Conservation (phyloP, 2,329 filamentous ascomycete species). For the Diaporthe citri region DNA sequence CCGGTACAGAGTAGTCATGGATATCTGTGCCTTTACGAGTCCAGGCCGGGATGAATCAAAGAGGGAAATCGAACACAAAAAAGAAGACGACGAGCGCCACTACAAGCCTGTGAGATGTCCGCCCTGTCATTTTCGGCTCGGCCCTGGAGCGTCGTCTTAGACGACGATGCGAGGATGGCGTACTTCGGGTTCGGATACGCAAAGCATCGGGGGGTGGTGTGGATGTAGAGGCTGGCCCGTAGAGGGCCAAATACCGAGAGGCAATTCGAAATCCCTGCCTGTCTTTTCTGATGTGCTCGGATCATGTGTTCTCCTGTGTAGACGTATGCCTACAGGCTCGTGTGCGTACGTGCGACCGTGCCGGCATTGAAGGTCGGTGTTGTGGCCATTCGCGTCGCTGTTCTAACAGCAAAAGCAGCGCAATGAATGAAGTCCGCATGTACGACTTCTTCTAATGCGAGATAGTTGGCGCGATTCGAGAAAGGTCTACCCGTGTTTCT, state of each 20-base stretch:
- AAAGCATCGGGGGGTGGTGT: constrained; percentile 25
- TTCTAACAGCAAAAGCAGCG: background rate
- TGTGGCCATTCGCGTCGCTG: background rate
- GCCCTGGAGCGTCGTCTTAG: background rate
- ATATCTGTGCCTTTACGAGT: constrained; percentile 49
- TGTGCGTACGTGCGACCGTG: background rate
- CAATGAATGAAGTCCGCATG: background rate
- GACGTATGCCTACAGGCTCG: background rate
- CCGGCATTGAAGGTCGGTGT: background rate
- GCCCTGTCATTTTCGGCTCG: constrained; percentile 10
- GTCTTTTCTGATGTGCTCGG: background rate
- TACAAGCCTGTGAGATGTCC: constrained; percentile 39
- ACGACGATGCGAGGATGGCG: constrained; percentile 26
- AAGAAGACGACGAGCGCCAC: constrained; percentile 34
- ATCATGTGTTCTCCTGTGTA: background rate
- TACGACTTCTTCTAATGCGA: background rate
- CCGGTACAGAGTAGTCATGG: constrained; percentile 54
- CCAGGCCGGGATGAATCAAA: constrained; percentile 53
- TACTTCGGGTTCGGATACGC: constrained; percentile 6
- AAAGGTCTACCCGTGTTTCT: constrained; percentile 9
- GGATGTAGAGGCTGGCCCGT: constrained; percentile 18
- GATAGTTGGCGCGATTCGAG: background rate
- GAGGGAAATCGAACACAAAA: constrained; percentile 44
- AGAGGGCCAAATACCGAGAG: constrained; percentile 27
- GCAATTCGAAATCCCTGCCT: constrained; percentile 7